A percentile compares a stretch with the other conserved stretches of the same genome.
Conservation (phyloP, 371 early-diverging fungal genomes). For the Astathelohania contejeani region DNA sequence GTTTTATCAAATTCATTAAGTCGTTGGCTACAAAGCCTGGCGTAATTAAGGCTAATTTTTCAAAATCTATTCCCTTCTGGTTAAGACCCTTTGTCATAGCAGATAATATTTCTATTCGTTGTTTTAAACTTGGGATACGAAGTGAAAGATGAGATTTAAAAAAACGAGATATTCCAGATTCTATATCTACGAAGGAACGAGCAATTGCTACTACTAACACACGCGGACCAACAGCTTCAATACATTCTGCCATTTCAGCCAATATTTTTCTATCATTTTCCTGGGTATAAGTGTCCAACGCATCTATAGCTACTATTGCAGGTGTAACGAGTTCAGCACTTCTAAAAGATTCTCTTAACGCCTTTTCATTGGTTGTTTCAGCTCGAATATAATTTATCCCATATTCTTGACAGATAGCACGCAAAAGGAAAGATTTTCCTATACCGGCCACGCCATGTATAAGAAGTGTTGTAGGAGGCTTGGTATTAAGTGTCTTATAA, state of each 20-base stretch:
- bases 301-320: slow-evolving; percentile 44
- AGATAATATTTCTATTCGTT: slow-evolving; percentile 39
- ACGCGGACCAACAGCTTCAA: slow-evolving; percentile 28
- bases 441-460: slow-evolving; percentile 46
- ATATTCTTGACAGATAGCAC: slow-evolving; percentile 37
- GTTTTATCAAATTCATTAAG: slow-evolving; percentile 36
- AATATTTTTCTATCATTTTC: slow-evolving; percentile 33
- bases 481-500: slow-evolving; percentile 33
- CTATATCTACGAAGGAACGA: slow-evolving; percentile 17
- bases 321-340: slow-evolving; percentile 26
- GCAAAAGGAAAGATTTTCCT: slow-evolving; percentile 45
- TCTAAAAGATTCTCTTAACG: slow-evolving; percentile 35
- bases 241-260: slow-evolving; percentile 31
- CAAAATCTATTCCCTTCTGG: too few species aligned
- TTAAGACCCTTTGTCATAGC: slow-evolving; percentile 17
- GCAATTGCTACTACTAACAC: slow-evolving; percentile 31
- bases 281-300: slow-evolving; percentile 28
- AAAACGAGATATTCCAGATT: slow-evolving; percentile 30
- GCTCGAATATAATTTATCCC: slow-evolving; percentile 32
- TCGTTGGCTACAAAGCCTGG: slow-evolving; percentile 49
- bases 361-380: slow-evolving; percentile 21
- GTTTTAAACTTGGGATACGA: slow-evolving; percentile 37
- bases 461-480: slow-evolving; percentile 32
- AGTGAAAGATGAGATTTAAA: slow-evolving; percentile 39
- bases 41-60: slow-evolving; percentile 26